A percentile compares a stretch with the other conserved stretches of the same genome.
phyloP scores from a whole-genome alignment of 1,284 basidiomycete genomes.

The Singerocomus rubriflavus region DNA sequence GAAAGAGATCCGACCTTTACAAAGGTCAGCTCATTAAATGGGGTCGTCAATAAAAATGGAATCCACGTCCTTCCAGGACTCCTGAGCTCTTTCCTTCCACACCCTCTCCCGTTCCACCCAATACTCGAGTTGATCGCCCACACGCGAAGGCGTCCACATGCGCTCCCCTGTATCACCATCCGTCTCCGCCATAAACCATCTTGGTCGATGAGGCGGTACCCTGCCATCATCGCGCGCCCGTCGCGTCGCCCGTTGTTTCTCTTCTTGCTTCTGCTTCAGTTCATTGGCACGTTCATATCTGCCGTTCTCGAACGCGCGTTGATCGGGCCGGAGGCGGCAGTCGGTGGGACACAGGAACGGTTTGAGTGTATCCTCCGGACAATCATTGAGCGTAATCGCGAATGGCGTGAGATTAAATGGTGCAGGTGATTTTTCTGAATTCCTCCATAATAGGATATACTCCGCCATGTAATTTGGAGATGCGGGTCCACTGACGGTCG shows the following conservation, averaged over 20 bases:
- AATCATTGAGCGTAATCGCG: constrained; percentile 88
- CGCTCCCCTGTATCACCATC: constrained; percentile 86
- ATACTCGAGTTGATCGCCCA: constrained; percentile 66
- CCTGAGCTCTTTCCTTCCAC: constrained; percentile 42
- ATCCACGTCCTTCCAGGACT: constrained; percentile 69
- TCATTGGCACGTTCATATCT: constrained; percentile 88
- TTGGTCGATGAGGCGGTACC: constrained; percentile 70
- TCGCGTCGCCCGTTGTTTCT: constrained; percentile 80
- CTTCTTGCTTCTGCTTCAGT: constrained; percentile 85
- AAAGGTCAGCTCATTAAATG: no score
- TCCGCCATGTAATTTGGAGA: constrained; percentile 54
- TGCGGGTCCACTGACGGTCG: constrained; percentile 44
- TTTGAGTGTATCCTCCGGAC: constrained; percentile 63
- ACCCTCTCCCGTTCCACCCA: constrained; percentile 78
- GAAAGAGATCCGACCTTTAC: no score
- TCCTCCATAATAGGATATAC: constrained; percentile 89
- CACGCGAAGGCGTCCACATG: constrained; percentile 73
- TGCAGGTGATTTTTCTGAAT: constrained; percentile 79
- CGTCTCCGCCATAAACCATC: constrained; percentile 77
- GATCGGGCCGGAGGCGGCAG: constrained; percentile 91
- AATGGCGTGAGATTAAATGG: constrained; percentile 97
- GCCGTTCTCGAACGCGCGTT: constrained; percentile 94
- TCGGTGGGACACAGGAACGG: constrained; percentile 88
- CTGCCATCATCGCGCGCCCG: constrained; percentile 76
- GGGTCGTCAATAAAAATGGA: constrained; percentile 71